Conservation (phyloP, 805 yeast species). For the Tetrapisispora phaffii region DNA sequence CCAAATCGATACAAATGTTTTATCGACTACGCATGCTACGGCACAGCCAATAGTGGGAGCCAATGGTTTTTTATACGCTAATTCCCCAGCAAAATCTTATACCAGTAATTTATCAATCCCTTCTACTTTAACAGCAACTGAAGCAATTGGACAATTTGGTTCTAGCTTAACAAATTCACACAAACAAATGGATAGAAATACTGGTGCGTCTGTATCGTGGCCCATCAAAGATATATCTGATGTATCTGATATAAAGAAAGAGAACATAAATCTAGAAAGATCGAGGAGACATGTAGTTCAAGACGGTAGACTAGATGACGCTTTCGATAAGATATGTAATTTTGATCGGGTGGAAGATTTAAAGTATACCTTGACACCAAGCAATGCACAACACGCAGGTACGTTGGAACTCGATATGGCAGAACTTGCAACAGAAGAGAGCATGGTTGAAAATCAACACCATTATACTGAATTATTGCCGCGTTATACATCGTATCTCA, state of each 20-base stretch:
- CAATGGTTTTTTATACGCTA: neutral
- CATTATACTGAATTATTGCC: conserved; percentile 17
- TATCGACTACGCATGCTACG: neutral
- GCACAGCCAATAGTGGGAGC: neutral
- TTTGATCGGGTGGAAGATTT: neutral
- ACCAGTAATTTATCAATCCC: neutral
- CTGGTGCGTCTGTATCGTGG: neutral
- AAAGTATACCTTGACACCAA: conserved; percentile 6
- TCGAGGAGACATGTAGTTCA: conserved; percentile 22
- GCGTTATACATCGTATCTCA: conserved; percentile 20
- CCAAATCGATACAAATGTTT: conserved; percentile 11
- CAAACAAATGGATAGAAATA: neutral
- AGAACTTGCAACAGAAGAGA: neutral
- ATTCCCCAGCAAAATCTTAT: neutral
- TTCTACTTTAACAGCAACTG: neutral
- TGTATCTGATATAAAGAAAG: conserved; percentile 4
- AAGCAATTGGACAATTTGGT: neutral
- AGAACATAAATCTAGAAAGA: conserved; percentile 16
- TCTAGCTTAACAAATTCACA: neutral
- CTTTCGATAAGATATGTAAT: conserved; percentile 17
- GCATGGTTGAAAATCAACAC: neutral
- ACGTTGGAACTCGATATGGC: conserved; percentile 20
- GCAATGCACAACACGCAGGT: conserved; percentile 19
- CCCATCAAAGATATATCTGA: neutral
- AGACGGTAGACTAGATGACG: conserved; percentile 21